phyloP scores from a whole-genome alignment of 768 basidiomycete genomes.

The Rhodotorula toruloides region DNA sequence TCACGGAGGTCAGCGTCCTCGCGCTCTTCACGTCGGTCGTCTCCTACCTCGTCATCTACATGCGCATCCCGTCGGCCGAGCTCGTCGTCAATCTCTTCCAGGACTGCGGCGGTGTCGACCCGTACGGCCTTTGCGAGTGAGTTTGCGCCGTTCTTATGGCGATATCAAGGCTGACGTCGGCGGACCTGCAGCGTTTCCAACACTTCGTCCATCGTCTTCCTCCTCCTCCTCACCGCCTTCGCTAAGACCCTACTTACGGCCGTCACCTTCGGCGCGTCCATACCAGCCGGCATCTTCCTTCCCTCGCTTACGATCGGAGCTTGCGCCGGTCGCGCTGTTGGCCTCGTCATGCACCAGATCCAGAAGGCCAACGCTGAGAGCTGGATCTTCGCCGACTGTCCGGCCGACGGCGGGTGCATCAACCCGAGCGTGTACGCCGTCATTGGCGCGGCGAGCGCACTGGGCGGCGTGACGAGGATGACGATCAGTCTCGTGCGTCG shows the following conservation, averaged over 20 bases:
- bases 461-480: conserved; percentile 88
- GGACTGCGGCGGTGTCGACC: conserved; percentile 65
- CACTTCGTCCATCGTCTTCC: conserved; percentile 59
- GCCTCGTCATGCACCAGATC: conserved; percentile 70
- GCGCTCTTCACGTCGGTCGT: conserved; percentile 63
- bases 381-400: conserved; percentile 63
- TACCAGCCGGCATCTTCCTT: conserved; percentile 93
- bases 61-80: conserved; percentile 89
- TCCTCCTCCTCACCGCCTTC: conserved; percentile 69
- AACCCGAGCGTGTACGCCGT: conserved; percentile 61
- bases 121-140: conserved; percentile 63
- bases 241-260: conserved; percentile 75
- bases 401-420: conserved; percentile 62
- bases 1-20: conserved; percentile 76
- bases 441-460: conserved; percentile 77
- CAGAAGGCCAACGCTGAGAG: conserved; percentile 62
- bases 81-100: conserved; percentile 86
- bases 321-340: conserved; percentile 81
- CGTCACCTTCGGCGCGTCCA: conserved; percentile 85
- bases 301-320: conserved; percentile 92
- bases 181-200: conserved; percentile 43
- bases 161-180: conserved; percentile 36
- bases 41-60: conserved; percentile 82
- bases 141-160: neutral
- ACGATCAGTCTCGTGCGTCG: conserved; percentile 60